A percentile compares a stretch with the other conserved stretches of the same genome.
These are phyloP conservation scores for Stellera chamaejasme DNA, from an alignment of 345 rosid species.

Conservation along the genomic window DNA sequence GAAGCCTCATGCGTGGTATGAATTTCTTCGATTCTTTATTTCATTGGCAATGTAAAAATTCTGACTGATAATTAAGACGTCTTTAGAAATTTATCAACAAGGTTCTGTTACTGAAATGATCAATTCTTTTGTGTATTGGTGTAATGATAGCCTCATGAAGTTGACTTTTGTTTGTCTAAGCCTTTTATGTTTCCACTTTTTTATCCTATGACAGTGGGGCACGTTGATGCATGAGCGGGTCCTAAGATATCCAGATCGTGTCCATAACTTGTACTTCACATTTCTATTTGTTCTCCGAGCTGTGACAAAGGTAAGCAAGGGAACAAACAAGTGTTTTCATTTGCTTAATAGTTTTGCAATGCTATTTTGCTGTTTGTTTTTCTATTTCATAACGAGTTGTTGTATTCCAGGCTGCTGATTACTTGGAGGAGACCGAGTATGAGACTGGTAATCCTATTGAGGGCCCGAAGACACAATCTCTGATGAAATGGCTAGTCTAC, in stretches of 20 bases:
- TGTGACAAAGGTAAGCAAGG: slow-evolving; percentile 32
- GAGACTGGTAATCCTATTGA: slow-evolving; percentile 69
- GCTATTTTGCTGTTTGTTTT: too few species aligned
- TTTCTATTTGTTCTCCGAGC: slow-evolving; percentile 60
- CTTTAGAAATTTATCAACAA: too few species aligned
- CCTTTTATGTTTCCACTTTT: not conserved
- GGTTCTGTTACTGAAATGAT: too few species aligned
- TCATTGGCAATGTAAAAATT: too few species aligned
- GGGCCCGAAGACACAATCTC: slow-evolving; percentile 73
- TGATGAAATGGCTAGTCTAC: slow-evolving; percentile 66
- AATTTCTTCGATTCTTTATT: too few species aligned
- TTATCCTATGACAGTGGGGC: slow-evolving; percentile 74
- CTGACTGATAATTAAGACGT: too few species aligned
- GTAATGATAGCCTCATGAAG: too few species aligned
- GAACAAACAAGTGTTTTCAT: not conserved
- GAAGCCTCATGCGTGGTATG: slow-evolving; percentile 56
- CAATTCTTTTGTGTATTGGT: too few species aligned
- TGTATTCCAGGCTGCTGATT: slow-evolving; percentile 25
- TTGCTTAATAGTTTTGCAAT: not conserved
- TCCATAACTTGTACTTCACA: slow-evolving; percentile 80
- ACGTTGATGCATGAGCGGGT: slow-evolving; percentile 77
- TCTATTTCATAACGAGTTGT: not conserved
- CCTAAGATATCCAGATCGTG: slow-evolving; percentile 77
- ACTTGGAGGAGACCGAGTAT: too few species aligned
- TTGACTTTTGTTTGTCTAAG: too few species aligned